Evolutionary conservation across 768 basidiomycete species (phyloP), one percentile per base, ranked within the genome.

Genomic region (Suillus subluteus): DNA sequence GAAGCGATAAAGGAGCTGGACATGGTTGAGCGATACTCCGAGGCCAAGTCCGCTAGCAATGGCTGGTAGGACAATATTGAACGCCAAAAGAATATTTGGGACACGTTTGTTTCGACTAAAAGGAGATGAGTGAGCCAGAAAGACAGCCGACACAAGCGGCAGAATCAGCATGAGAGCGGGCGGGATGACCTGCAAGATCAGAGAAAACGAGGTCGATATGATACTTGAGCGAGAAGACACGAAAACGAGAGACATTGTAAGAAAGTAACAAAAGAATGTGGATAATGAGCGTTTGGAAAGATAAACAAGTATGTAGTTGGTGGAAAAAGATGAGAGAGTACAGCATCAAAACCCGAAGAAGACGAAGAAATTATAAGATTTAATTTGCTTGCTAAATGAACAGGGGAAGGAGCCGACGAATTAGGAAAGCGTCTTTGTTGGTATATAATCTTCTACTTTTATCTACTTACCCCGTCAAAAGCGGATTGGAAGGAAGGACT

Each of bases 121-220:
- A 46, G 66, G 50, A 43, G 59, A 66, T 46, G 68, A 69, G 63
- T 64, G 69, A 23, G 54, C 18, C 2, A 62, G 63, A 4, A 74
- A 48, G 46, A 41, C 58, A 8, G 72, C 63, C 2, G 76, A 72
- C 38, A 77, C 7, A 62, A 73, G 32, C 4, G 74, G 65, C 23
- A 75, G 50, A 67, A 68, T 55, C 62, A 77, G 70, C 63, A 74
- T 71, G 55, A 77, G 74, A 63, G 70, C 68, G n/a, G 74, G 40
- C 9, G 66, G 65, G 65, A 79, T 65, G 68, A 61, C 30, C 18
- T 61, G 59, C 18, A 32, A 32, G 15, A 18, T 13, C 26, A 32
- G 11, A 30, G 59, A 44, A 13, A 43, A 61, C 41, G 59, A 12
- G 3, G 41, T 43, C 0, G 59, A 61, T 32, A 13, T 16, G 6